Percentiles rank a stretch among this genome's conserved stretches.
Conservation (phyloP, 2,329 filamentous ascomycete genomes). For the Elsinoe fawcettii region DNA sequence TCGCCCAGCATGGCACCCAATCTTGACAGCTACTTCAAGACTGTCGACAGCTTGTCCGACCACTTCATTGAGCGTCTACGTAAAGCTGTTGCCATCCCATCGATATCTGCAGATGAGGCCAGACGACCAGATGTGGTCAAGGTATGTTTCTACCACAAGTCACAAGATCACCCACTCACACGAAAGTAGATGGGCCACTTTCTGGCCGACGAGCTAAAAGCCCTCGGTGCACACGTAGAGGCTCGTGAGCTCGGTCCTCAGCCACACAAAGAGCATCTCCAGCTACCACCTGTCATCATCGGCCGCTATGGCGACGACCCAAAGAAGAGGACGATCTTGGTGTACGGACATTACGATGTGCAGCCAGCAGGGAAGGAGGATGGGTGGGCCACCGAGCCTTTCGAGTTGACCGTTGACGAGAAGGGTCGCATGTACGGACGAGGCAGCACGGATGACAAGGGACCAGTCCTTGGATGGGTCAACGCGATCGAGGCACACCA, state of each 20-base stretch:
- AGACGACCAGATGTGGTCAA: conserved; percentile 85
- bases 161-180: neutral
- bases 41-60: conserved; percentile 73
- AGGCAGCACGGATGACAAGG: conserved; percentile 95
- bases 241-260: conserved; percentile 83
- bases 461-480: conserved; percentile 91
- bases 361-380: conserved; percentile 90
- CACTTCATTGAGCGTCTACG: conserved; percentile 84
- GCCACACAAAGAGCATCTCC: conserved; percentile 79
- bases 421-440: conserved; percentile 95
- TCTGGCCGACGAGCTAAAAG: conserved; percentile 72
- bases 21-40: conserved; percentile 85
- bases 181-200: conserved; percentile 68
- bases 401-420: conserved; percentile 76
- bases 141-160: conserved; percentile 32
- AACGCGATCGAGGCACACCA: conserved; percentile 98
- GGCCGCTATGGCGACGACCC: conserved; percentile 87
- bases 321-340: conserved; percentile 87
- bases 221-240: conserved; percentile 79
- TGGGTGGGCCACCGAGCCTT: conserved; percentile 93
- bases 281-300: conserved; percentile 86
- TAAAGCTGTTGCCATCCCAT: conserved; percentile 92
- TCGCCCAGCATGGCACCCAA: conserved; percentile 67
- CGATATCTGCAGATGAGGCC: conserved; percentile 84
- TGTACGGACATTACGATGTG: conserved; percentile 98